Evolutionary conservation across 129 eudicot species (phyloP), one percentile per base, ranked within the genome.

Genomic region (Pulicaria dysenterica): DNA sequence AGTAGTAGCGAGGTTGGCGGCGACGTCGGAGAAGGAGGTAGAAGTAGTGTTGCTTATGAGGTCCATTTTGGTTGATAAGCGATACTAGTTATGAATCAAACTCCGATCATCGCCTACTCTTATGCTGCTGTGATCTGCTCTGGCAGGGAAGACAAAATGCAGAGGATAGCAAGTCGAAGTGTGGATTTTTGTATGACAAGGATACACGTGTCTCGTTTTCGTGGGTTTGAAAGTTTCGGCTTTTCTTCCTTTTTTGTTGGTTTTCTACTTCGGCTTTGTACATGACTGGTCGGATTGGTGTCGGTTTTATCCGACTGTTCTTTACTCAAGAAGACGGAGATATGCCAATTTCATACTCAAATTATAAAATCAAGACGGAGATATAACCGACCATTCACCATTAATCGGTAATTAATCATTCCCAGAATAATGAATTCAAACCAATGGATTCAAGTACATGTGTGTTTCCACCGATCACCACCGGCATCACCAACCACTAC

Each of bases 171-270:
- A 36, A 4, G 44, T 17, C 38, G 73, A 9, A 5, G 37, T n/a
- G 3, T 44, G 74, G 71, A 73, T 5, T 74, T 44, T 64, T 75
- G 79, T 77, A 44, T 78, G 82, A 78, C 82, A 71, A 78, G 82
- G 82, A 78, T 63, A 71, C 82, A 78, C 82, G 82, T 78, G 77
- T 70, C 31, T 24, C 44, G 11, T 17, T 10, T 39, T 45, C 9
- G 66, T 16, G 6, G 1, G 45, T 16, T 41, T 39, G 17, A 3
- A 61, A 7, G 48, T 37, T 38, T 59, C n/a, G 46, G 37, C 7
- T 55, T 54, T 14, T 0, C 12, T 50, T 51, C 0, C 15, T 44
- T 7, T 1, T 7, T 67, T 10, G 45, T 24, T 71, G 55, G 3
- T 19, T 39, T 71, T 31, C 8, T 15, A 10, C 42, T 17, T 70